These are phyloP conservation scores for Geotrichum klebahnii DNA, from an alignment of 1,139 yeast species.

Conservation along the genomic window DNA sequence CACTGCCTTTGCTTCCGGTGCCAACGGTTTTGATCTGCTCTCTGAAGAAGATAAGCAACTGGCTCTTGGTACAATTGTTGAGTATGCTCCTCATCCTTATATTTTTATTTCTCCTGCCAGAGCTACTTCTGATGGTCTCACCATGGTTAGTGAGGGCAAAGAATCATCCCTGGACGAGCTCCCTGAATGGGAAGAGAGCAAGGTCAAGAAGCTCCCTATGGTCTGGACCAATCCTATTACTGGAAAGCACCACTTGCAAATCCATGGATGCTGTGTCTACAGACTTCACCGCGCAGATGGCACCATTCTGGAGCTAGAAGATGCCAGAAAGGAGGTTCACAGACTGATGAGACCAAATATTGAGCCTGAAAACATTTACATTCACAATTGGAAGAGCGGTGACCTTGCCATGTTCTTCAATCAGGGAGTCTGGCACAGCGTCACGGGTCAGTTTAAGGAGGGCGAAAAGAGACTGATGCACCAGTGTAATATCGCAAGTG, in stretches of 20 bases:
- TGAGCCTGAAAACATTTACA: conserved; percentile 63
- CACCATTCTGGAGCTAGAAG: conserved; percentile 57
- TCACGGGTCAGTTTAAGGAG: conserved; percentile 75
- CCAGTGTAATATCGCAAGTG: conserved; percentile 85
- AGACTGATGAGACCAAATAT: conserved; percentile 79
- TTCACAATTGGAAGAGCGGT: conserved; percentile 77
- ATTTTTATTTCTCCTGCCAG: conserved; percentile 73
- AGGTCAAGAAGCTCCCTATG: conserved; percentile 70
- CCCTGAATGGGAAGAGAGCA: conserved; percentile 75
- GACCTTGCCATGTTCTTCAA: conserved; percentile 80
- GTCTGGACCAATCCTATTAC: conserved; percentile 93
- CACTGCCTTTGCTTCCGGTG: conserved; percentile 83
- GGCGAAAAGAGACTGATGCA: conserved; percentile 83
- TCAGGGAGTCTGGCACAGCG: conserved; percentile 86
- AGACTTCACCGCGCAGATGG: conserved; percentile 55
- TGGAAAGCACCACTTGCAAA: conserved; percentile 72
- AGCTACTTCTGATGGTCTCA: conserved; percentile 79
- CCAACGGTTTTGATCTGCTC: conserved; percentile 62
- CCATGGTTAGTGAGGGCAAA: conserved; percentile 76
- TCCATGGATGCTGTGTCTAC: conserved; percentile 73
- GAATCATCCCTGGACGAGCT: conserved; percentile 61
- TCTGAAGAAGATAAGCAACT: conserved; percentile 64
- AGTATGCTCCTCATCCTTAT: conserved; percentile 88
- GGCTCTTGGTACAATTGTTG: conserved; percentile 70
- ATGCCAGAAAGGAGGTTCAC: conserved; percentile 68